Evolutionary conservation across 2,329 filamentous ascomycete species (phyloP), one percentile per base, ranked within the genome.

Genomic region (Alternaria arborescens): DNA sequence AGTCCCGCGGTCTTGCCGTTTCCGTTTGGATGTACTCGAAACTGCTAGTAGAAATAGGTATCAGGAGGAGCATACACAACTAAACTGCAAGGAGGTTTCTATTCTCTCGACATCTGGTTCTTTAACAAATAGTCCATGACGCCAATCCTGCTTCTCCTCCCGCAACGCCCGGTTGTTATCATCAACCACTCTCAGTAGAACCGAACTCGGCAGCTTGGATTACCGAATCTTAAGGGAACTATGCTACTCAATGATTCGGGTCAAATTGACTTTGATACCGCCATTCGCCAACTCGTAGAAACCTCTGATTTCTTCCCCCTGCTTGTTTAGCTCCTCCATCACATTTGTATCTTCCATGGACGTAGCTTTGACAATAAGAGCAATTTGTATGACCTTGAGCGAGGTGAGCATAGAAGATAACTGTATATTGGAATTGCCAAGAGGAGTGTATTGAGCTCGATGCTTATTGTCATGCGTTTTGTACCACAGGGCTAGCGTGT

Each of bases 1-100:
- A 82, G 81, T 66, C 81, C 81, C 6, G 81, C 82, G 41, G 78
- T 79, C 18, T 77, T 79, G 56, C 79, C 79, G 12, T 72, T 79
- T 61, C 75, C 80, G 1, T 70, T 70, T 47, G 66, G 61, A 2
- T 67, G 68, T 20, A 48, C 64, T 30, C 58, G 66, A 44, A 66
- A 68, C 14, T 68, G 66, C 12, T 67, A 51, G 28, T 5, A n/a
- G 30, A n/a, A 3, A n/a, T 26, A 11, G n/a, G 4, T 16, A 20
- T 20, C 3, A 11, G 32, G 5, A 16, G 32, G 32, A 5, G 4
- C 4, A 1, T 34, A 16, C 32, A 4, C 3, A 12, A 16, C 5
- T 16, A 12, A 34, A 11, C 2, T 14, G 12, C 11, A 34, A 16
- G 32, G 11, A 14, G 32, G 5, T 12, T 14, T 34, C 12, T 14